phyloP scores from a whole-genome alignment of 495 filamentous ascomycete species.

The Polyplosphaeria fusca region DNA sequence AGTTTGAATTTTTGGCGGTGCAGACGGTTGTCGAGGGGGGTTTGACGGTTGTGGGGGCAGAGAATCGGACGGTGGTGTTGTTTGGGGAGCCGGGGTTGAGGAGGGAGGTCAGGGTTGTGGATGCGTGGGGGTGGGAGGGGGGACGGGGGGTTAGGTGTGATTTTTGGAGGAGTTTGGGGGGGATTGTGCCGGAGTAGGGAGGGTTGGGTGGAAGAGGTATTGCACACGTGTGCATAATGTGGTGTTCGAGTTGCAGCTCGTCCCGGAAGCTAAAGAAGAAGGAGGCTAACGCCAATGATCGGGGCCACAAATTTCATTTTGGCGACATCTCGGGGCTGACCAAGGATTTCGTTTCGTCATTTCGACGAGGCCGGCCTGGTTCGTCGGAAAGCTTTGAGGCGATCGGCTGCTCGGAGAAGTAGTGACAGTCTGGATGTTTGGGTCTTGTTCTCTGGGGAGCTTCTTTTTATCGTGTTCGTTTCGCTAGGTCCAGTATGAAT shows the following conservation, averaged over 20 bases:
- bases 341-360: neutral
- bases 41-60: no score
- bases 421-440: neutral
- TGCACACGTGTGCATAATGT: no score
- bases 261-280: no score
- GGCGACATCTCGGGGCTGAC: neutral
- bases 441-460: neutral
- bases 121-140: constrained; percentile 56
- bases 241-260: no score
- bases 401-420: neutral
- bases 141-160: constrained; percentile 57
- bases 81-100: constrained; percentile 45
- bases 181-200: constrained; percentile 43
- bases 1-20: constrained; percentile 2
- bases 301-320: no score
- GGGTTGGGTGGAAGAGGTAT: no score
- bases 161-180: constrained; percentile 54
- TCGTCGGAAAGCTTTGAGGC: neutral
- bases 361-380: neutral
- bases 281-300: no score
- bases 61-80: constrained; percentile 28
- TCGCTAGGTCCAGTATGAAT: neutral
- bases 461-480: neutral
- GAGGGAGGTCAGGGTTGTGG: constrained; percentile 49
- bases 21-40: constrained; percentile 22